phyloP scores from a whole-genome alignment of 306 rosid species.

The Gynostemma pentaphyllum region DNA sequence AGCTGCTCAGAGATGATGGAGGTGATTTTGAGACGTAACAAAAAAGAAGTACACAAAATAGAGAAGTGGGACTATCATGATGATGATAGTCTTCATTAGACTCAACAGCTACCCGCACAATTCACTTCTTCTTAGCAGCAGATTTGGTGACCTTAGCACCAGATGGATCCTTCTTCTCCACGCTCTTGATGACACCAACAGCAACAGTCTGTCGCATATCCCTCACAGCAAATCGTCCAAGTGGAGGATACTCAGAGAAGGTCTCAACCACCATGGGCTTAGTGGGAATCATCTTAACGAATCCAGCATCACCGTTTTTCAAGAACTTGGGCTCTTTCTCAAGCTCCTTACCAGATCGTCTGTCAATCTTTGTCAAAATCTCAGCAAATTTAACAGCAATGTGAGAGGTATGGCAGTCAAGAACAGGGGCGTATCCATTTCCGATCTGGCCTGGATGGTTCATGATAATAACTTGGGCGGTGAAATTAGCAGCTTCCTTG shows the following conservation, averaged over 20 bases:
- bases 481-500: slow-evolving; percentile 81
- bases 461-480: slow-evolving; percentile 83
- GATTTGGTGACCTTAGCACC: slow-evolving; percentile 75
- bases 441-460: slow-evolving; percentile 95
- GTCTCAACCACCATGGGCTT: slow-evolving; percentile 94
- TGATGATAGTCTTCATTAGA: neutral
- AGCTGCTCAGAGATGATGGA: slow-evolving; percentile 18
- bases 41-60: neutral
- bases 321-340: slow-evolving; percentile 87
- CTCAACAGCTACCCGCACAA: slow-evolving; percentile 16
- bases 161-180: slow-evolving; percentile 77
- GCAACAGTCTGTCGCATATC: slow-evolving; percentile 97
- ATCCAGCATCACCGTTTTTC: slow-evolving; percentile 86
- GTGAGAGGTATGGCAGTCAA: slow-evolving; percentile 83
- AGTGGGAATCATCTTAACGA: slow-evolving; percentile 79
- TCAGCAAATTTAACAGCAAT: slow-evolving; percentile 79
- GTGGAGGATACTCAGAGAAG: slow-evolving; percentile 71
- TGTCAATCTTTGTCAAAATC: slow-evolving; percentile 73
- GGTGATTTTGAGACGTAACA: slow-evolving; percentile 16
- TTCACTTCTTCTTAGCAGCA: slow-evolving; percentile 78
- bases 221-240: slow-evolving; percentile 84
- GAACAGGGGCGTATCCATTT: slow-evolving; percentile 81
- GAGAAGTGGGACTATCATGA: neutral
- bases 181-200: slow-evolving; percentile 78
- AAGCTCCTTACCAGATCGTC: slow-evolving; percentile 80